Conservation (phyloP, 805 yeast genomes). For the Kuraishia hungarica region DNA sequence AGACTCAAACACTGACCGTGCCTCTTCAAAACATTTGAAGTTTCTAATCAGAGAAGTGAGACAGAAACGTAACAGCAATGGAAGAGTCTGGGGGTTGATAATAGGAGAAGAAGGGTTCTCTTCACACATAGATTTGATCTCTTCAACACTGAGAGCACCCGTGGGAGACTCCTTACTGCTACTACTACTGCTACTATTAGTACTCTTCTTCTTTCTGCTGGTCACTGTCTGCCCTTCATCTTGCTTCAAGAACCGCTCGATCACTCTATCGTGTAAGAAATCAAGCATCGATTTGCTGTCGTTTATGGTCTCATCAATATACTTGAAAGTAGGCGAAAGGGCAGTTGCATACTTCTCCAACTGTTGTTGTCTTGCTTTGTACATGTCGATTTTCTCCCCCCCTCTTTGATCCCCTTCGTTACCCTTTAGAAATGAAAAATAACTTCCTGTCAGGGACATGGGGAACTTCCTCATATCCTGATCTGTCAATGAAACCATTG, state of each 20-base stretch:
- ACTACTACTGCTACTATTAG: too few species aligned
- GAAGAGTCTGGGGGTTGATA: conserved; percentile 15
- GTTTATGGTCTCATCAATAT: neutral
- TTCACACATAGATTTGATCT: neutral
- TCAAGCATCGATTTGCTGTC: neutral
- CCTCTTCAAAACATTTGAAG: conserved; percentile 6
- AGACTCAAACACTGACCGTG: conserved; percentile 10
- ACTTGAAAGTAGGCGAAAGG: neutral
- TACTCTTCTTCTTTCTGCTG: neutral
- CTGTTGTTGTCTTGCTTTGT: neutral
- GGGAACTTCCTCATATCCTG: conserved; percentile 2
- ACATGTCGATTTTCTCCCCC: neutral
- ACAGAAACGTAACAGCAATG: conserved; percentile 17
- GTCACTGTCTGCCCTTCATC: neutral
- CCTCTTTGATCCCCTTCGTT: neutral
- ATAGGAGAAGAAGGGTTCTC: conserved; percentile 14
- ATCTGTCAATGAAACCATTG: conserved; percentile 1
- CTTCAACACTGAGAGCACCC: neutral
- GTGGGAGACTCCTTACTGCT: neutral
- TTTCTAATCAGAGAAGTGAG: conserved; percentile 21
- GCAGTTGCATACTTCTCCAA: neutral
- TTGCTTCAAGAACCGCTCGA: neutral
- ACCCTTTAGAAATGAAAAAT: neutral
- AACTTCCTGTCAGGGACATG: neutral
- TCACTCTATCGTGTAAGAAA: neutral